Percentiles rank a stretch among this genome's conserved stretches.
phyloP scores from a whole-genome alignment of 495 filamentous ascomycete species.

The Tuber borchii region DNA sequence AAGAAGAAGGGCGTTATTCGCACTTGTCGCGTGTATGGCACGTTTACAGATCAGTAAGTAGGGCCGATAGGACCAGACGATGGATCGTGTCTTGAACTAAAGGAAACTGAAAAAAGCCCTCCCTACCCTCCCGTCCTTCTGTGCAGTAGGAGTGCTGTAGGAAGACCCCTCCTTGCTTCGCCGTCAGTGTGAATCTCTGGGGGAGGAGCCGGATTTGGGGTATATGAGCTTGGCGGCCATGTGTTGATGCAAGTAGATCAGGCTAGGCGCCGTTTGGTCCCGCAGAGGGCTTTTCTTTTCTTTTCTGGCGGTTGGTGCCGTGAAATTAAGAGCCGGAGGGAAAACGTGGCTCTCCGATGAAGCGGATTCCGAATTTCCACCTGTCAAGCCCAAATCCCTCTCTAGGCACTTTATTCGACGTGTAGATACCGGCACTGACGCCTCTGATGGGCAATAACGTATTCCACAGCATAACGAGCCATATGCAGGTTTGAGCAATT shows the following conservation, averaged over 20 bases:
- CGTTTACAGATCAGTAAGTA: background rate
- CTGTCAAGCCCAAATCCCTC: background rate
- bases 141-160: background rate
- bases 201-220: background rate
- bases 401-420: background rate
- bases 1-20: background rate
- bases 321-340: background rate
- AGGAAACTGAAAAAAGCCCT: background rate
- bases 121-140: background rate
- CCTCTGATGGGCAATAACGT: background rate
- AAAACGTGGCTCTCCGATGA: slow-evolving; percentile 1
- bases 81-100: background rate
- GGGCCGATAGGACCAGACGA: background rate
- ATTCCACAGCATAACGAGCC: background rate
- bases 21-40: slow-evolving; percentile 1
- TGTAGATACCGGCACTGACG: background rate
- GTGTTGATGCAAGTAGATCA: background rate
- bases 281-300: background rate
- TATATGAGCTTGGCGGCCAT: slow-evolving; percentile 2
- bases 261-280: background rate
- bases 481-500: background rate
- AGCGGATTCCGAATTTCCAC: background rate
- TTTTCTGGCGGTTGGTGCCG: background rate
- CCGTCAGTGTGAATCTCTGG: background rate
- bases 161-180: background rate